Evolutionary conservation across 2,329 filamentous ascomycete species (phyloP).

Genomic region (Hypomyces rosellus): DNA sequence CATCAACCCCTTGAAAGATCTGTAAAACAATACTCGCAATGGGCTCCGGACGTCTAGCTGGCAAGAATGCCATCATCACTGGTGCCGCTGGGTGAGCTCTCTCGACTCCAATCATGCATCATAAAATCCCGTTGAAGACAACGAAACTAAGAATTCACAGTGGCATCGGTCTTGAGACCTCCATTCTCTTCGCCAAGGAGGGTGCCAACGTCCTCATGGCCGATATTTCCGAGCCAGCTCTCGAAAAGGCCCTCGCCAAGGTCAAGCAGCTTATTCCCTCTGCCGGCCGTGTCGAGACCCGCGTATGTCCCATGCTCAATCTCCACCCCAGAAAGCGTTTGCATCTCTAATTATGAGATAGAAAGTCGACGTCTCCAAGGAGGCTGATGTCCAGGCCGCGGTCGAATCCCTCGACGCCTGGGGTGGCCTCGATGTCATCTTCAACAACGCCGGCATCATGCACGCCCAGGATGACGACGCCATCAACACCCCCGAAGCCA

Average conservation of each 20-base stretch:
- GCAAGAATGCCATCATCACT: constrained; percentile 67
- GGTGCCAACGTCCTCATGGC: constrained; percentile 80
- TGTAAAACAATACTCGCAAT: constrained; percentile 10
- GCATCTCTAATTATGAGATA: constrained; percentile 5
- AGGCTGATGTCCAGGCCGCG: constrained; percentile 67
- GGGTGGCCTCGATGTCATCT: constrained; percentile 86
- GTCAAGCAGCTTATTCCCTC: constrained; percentile 65
- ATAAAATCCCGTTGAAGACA: no score
- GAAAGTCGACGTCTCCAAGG: constrained; percentile 74
- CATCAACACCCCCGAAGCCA: constrained; percentile 75
- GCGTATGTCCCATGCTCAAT: constrained; percentile 29
- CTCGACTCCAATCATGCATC: background rate
- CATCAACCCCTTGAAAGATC: background rate
- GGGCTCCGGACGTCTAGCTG: constrained; percentile 44
- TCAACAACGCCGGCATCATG: constrained; percentile 99
- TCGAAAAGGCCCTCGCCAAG: constrained; percentile 70
- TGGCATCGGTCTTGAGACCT: constrained; percentile 88
- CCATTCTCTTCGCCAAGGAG: constrained; percentile 83
- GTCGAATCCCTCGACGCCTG: constrained; percentile 71
- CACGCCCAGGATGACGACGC: constrained; percentile 76
- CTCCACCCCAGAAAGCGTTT: background rate
- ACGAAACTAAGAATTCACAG: constrained; percentile 36
- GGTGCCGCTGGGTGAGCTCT: constrained; percentile 74
- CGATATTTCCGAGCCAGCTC: constrained; percentile 73
- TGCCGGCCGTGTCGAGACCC: constrained; percentile 54